A percentile compares a stretch with the other conserved stretches of the same genome.
These are phyloP conservation scores for Botrytis elliptica DNA, from an alignment of 2,329 filamentous ascomycete genomes.

Conservation along the genomic window DNA sequence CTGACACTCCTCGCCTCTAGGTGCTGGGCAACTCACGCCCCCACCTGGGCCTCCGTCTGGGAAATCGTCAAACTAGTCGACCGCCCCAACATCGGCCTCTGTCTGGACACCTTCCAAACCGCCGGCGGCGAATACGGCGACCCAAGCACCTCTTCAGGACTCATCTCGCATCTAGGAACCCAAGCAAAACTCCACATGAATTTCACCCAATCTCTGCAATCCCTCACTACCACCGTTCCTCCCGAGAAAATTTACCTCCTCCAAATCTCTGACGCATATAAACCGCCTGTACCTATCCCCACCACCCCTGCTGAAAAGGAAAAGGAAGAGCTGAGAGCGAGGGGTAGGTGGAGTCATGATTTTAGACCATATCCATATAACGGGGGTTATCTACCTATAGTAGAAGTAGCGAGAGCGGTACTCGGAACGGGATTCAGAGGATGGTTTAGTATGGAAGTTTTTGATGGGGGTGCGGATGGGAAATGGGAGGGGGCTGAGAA, in stretches of 20 bases:
- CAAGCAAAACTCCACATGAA: conserved; percentile 47
- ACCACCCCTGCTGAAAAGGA: conserved; percentile 40
- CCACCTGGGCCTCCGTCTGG: conserved; percentile 69
- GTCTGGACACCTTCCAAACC: conserved; percentile 76
- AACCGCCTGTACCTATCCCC: conserved; percentile 54
- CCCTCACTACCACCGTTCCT: conserved; percentile 57
- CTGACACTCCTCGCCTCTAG: not conserved
- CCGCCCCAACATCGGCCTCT: conserved; percentile 67
- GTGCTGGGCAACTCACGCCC: conserved; percentile 74
- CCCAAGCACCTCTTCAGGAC: conserved; percentile 61
- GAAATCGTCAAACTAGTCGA: conserved; percentile 62
- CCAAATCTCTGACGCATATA: conserved; percentile 75
- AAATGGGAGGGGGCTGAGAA: conserved; percentile 48
- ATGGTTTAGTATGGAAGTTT: conserved; percentile 70
- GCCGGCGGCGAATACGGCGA: conserved; percentile 72
- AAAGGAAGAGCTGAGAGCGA: conserved; percentile 52
- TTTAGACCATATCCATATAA: conserved; percentile 68
- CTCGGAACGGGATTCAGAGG: conserved; percentile 62
- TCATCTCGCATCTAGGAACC: conserved; percentile 49
- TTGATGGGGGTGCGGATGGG: conserved; percentile 57
- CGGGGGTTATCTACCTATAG: conserved; percentile 65
- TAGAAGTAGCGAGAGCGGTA: conserved; percentile 65
- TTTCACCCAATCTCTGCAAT: conserved; percentile 55
- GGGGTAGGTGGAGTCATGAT: conserved; percentile 69
- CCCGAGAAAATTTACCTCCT: conserved; percentile 71